These are phyloP conservation scores for Beauveria australis DNA, from an alignment of 2,329 filamentous ascomycete species.

Conservation along the genomic window DNA sequence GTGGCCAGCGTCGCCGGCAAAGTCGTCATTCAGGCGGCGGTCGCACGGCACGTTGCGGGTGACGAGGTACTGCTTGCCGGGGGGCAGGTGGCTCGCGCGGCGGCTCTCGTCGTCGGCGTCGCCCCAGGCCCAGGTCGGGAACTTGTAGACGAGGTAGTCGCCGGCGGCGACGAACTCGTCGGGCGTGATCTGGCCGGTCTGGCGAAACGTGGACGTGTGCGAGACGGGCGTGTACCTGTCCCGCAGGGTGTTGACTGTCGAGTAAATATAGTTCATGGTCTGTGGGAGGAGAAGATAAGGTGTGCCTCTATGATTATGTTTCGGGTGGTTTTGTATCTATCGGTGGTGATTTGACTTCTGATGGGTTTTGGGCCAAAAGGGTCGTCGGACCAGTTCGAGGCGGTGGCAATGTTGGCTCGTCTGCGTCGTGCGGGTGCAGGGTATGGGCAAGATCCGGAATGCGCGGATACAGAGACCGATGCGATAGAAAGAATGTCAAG, in stretches of 20 bases:
- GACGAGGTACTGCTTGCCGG: slow-evolving; percentile 89
- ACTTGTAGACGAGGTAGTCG: slow-evolving; percentile 98
- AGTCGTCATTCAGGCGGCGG: slow-evolving; percentile 84
- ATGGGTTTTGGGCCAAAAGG: not conserved
- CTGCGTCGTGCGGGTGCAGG: not conserved
- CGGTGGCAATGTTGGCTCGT: not conserved
- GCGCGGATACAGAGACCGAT: not conserved
- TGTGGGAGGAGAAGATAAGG: slow-evolving; percentile 14
- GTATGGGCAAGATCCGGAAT: not conserved
- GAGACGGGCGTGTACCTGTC: slow-evolving; percentile 85
- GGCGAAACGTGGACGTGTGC: slow-evolving; percentile 87
- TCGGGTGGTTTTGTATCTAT: not conserved
- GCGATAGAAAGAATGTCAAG: not conserved
- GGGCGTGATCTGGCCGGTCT: slow-evolving; percentile 90
- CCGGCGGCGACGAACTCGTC: slow-evolving; percentile 94
- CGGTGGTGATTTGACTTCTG: not conserved
- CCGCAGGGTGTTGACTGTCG: slow-evolving; percentile 82
- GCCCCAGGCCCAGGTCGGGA: slow-evolving; percentile 96
- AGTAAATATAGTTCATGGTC: slow-evolving; percentile 84
- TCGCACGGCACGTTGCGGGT: slow-evolving; percentile 93
- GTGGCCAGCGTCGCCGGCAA: slow-evolving; percentile 77
- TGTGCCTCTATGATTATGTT: not conserved
- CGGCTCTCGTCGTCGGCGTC: slow-evolving; percentile 76
- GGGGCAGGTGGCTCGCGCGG: slow-evolving; percentile 72
- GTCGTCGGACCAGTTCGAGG: not conserved